phyloP scores from a whole-genome alignment of 2,329 filamentous ascomycete species.

The Fusarium metavorans region DNA sequence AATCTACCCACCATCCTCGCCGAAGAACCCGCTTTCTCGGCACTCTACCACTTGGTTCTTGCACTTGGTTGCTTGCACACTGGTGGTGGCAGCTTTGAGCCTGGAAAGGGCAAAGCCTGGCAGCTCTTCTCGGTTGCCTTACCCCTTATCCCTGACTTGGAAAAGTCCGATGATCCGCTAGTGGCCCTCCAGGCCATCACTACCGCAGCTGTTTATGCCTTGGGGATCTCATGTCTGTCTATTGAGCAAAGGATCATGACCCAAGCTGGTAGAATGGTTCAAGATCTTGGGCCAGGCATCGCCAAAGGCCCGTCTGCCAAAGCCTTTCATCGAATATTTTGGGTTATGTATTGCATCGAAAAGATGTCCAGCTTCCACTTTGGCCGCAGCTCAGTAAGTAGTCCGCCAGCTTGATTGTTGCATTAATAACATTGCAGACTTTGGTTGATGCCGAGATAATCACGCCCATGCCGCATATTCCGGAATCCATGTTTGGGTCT shows the following conservation, averaged over 20 bases:
- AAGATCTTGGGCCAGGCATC: slow-evolving; percentile 23
- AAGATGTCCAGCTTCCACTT: slow-evolving; percentile 41
- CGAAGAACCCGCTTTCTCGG: slow-evolving; percentile 28
- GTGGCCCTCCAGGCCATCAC: slow-evolving; percentile 36
- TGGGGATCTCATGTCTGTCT: slow-evolving; percentile 26
- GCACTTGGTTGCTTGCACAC: slow-evolving; percentile 34
- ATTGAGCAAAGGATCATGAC: slow-evolving; percentile 36
- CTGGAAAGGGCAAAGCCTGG: slow-evolving; percentile 38
- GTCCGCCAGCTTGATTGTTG: not conserved
- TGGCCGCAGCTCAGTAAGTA: slow-evolving; percentile 33
- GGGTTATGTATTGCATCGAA: slow-evolving; percentile 35
- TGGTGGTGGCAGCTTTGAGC: slow-evolving; percentile 34
- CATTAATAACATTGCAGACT: slow-evolving; percentile 1
- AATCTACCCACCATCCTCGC: slow-evolving; percentile 1
- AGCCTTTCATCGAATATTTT: slow-evolving; percentile 29
- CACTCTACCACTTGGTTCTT: slow-evolving; percentile 33
- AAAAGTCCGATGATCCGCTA: slow-evolving; percentile 12
- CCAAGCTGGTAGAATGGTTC: slow-evolving; percentile 29
- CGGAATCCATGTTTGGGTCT: slow-evolving; percentile 32
- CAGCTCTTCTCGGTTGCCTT: slow-evolving; percentile 34
- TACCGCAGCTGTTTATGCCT: slow-evolving; percentile 17
- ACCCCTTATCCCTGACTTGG: slow-evolving; percentile 11
- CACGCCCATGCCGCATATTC: slow-evolving; percentile 26
- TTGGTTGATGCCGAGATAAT: slow-evolving; percentile 33
- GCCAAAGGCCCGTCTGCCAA: slow-evolving; percentile 12